Percentiles rank a stretch among this genome's conserved stretches.
Evolutionary conservation across 352 stramenopile species (phyloP).

Genomic region (Halophytophthora polymorphica): DNA sequence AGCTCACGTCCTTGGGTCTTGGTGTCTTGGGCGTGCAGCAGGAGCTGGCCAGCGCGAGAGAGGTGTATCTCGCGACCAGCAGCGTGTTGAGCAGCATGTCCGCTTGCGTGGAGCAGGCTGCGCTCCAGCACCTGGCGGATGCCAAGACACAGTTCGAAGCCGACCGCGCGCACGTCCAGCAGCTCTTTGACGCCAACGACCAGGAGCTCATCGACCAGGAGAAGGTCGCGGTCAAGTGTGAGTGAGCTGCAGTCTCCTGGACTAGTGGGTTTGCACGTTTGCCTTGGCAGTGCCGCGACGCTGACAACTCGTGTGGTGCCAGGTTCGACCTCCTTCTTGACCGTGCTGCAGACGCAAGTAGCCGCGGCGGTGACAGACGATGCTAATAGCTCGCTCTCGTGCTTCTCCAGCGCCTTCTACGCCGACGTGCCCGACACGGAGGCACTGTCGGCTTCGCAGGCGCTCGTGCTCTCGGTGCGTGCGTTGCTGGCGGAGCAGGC

Average conservation of each 20-base stretch:
- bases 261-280: not conserved
- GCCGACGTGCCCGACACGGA: constrained; percentile 16
- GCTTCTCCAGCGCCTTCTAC: constrained; percentile 30
- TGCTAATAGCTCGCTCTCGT: constrained; percentile 23
- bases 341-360: constrained; percentile 15
- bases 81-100: constrained; percentile 27
- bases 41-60: constrained; percentile 25
- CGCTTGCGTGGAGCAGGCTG: constrained; percentile 30
- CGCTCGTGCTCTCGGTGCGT: constrained; percentile 25
- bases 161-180: constrained; percentile 21
- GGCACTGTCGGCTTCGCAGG: constrained; percentile 19
- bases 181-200: constrained; percentile 28
- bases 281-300: not conserved
- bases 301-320: constrained; percentile 3
- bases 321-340: constrained; percentile 26
- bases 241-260: constrained; percentile 3
- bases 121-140: constrained; percentile 20
- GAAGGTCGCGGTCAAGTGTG: constrained; percentile 25
- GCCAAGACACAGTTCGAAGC: constrained; percentile 28
- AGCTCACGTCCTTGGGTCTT: constrained; percentile 32
- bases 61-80: constrained; percentile 31
- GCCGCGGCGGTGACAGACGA: constrained; percentile 4
- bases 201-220: constrained; percentile 9
- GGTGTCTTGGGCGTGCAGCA: constrained; percentile 20
- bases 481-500: constrained; percentile 25